Evolutionary conservation across 352 stramenopile genomes (phyloP).

Genomic region (Globisporangium viniferum): DNA sequence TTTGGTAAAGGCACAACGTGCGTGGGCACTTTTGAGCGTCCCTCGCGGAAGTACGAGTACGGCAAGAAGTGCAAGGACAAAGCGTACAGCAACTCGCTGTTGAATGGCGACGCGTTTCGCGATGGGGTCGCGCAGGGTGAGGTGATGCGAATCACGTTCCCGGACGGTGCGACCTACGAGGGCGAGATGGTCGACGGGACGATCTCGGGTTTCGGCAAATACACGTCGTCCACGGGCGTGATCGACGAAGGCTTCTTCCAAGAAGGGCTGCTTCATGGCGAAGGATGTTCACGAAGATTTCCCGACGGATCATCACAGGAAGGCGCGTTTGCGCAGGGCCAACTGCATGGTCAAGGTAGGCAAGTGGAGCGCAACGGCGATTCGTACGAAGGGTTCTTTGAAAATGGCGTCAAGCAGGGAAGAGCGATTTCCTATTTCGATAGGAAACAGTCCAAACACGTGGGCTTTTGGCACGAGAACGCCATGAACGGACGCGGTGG

Average conservation of each 20-base stretch:
- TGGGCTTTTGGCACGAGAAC: conserved; percentile 69
- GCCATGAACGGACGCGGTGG: conserved; percentile 57
- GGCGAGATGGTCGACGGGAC: conserved; percentile 60
- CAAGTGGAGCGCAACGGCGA: conserved; percentile 44
- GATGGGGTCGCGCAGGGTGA: conserved; percentile 50
- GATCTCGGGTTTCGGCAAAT: conserved; percentile 48
- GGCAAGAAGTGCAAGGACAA: conserved; percentile 32
- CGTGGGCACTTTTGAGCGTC: conserved; percentile 44
- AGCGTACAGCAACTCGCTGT: conserved; percentile 33
- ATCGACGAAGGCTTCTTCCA: conserved; percentile 65
- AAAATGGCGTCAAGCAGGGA: conserved; percentile 42
- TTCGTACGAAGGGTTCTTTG: conserved; percentile 62
- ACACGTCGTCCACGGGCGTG: conserved; percentile 60
- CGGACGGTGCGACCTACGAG: conserved; percentile 61
- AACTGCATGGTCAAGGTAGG: conserved; percentile 40
- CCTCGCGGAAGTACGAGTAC: conserved; percentile 40
- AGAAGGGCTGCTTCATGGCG: conserved; percentile 51
- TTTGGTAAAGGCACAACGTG: conserved; percentile 56
- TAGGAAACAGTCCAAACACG: conserved; percentile 35
- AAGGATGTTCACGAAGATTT: conserved; percentile 39
- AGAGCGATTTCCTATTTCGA: conserved; percentile 39
- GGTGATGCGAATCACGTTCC: conserved; percentile 45
- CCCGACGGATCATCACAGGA: conserved; percentile 44
- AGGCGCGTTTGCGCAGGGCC: conserved; percentile 44
- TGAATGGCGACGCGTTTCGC: conserved; percentile 50